Percentiles rank a stretch among this genome's conserved stretches.
Evolutionary conservation across 2,329 filamentous ascomycete genomes (phyloP).

Genomic region (Curvularia lunata): DNA sequence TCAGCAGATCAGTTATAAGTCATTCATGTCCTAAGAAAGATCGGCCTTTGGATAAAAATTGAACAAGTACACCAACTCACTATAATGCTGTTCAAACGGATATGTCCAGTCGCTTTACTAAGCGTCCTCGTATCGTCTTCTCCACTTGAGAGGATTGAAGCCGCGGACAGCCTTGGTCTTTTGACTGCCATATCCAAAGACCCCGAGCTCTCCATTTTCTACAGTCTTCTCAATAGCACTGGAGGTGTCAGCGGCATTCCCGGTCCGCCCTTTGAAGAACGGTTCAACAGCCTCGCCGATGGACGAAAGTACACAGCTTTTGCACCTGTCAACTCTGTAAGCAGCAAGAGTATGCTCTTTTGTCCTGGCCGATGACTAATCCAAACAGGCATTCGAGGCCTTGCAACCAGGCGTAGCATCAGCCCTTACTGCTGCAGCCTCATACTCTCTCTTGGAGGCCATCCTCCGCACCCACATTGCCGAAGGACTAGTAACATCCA

Average conservation of each 20-base stretch:
- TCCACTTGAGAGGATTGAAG: neutral
- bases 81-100: neutral
- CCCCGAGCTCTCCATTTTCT: conserved; percentile 4
- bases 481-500: neutral
- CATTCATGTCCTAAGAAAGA: neutral
- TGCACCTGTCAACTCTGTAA: conserved; percentile 7
- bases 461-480: conserved; percentile 4
- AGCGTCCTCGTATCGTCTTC: neutral
- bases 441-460: neutral
- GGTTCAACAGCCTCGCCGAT: conserved; percentile 3
- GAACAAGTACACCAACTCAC: neutral
- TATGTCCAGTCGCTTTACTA: neutral
- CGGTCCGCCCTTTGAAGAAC: conserved; percentile 5
- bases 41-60: neutral
- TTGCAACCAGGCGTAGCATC: neutral
- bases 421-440: neutral
- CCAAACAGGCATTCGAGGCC: conserved; percentile 1
- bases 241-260: conserved; percentile 1
- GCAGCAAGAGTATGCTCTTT: neutral
- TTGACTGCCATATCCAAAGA: conserved; percentile 5
- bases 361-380: neutral
- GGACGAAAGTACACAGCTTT: conserved; percentile 6
- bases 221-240: conserved; percentile 9
- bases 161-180: neutral
- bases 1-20: neutral